Base-by-base conservation (phyloP, 768 basidiomycete genomes). In the Cubamyces lactineus region DNA sequence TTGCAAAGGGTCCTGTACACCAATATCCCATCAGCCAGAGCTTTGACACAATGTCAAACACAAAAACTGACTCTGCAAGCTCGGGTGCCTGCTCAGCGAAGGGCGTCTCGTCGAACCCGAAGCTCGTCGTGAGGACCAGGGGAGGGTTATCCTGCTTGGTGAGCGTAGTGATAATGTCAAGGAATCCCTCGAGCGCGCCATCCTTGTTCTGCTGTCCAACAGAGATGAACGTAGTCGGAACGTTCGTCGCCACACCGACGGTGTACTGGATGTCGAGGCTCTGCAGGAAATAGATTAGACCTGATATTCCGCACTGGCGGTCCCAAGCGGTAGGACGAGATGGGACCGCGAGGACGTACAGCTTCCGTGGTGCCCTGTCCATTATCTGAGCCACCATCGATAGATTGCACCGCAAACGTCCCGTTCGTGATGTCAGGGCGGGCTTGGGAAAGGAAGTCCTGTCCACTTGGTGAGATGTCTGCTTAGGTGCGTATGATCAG, bases 201-300 rank as follows among this genome's bases (percentile, higher is more conserved):
- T 75, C 75, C 19, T 71, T 61, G 57, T 43, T 63, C 30, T 73
- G 17, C 19, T 70, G 51, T 5, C 77, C 78, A 8, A 72, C 74
- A 3, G 74, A 71, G 53, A 77, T 68, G 66, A 78, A 77, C 11
- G 56, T 61, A 24, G 70, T 67, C 2, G 74, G 75, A 5, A 79
- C 75, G 24, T 67, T 71, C 17, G 71, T 69, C n/a, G 74, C 71
- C 45, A 77, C 49, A 16, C 76, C 76, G 43, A 76, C 65, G 11
- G 76, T 77, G 61, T 75, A 76, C 53, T 78, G 74, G 46, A 71
- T 74, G 62, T 78, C 77, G 24, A 78, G 69, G 63, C 74, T 71
- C 73, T 73, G 52, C 30, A 15, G 5, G 28, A 7, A 30, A 15
- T 21, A 15, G n/a, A 38, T 30, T 45, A 15, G 16, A 34, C 34